Evolutionary conservation across 192 early-diverging fungal genomes (phyloP).

Genomic region (Coemansia sp.): DNA sequence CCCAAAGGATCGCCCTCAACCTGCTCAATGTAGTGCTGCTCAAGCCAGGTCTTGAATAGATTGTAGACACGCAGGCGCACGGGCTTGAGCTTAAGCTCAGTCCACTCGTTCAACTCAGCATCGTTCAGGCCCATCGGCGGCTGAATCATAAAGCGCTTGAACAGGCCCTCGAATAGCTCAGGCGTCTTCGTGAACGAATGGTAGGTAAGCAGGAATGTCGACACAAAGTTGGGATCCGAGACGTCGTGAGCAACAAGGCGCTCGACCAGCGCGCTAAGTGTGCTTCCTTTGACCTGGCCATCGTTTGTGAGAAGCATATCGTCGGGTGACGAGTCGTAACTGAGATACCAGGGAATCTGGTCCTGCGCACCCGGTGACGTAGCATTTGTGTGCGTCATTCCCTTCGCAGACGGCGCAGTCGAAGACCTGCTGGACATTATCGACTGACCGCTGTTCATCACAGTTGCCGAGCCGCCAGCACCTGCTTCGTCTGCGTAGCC

Average conservation of each 20-base stretch:
- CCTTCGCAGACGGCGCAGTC: constrained; percentile 23
- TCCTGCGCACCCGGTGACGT: constrained; percentile 20
- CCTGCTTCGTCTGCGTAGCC: constrained; percentile 31
- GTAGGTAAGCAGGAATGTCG: constrained; percentile 92
- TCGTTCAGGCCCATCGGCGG: constrained; percentile 66
- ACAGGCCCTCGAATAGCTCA: constrained; percentile 75
- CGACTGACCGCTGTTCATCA: constrained; percentile 27
- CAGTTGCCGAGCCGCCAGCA: constrained; percentile 10
- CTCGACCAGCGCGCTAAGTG: constrained; percentile 81
- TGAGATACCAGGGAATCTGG: constrained; percentile 75
- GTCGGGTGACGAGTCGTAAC: constrained; percentile 70
- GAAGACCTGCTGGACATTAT: constrained; percentile 38
- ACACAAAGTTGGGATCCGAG: constrained; percentile 77
- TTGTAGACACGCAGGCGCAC: constrained; percentile 95
- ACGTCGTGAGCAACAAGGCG: constrained; percentile 89
- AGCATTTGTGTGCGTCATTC: constrained; percentile 24
- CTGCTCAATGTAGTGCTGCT: constrained; percentile 83
- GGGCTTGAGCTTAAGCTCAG: constrained; percentile 81
- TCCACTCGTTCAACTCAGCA: constrained; percentile 77
- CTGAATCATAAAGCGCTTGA: constrained; percentile 74
- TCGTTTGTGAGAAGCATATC: constrained; percentile 87
- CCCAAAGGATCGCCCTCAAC: constrained; percentile 69
- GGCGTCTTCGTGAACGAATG: constrained; percentile 84
- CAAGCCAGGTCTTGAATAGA: constrained; percentile 95
- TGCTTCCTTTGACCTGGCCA: constrained; percentile 88